These are phyloP conservation scores for Trifolium pratense DNA, from an alignment of 306 rosid genomes.

Conservation along the genomic window DNA sequence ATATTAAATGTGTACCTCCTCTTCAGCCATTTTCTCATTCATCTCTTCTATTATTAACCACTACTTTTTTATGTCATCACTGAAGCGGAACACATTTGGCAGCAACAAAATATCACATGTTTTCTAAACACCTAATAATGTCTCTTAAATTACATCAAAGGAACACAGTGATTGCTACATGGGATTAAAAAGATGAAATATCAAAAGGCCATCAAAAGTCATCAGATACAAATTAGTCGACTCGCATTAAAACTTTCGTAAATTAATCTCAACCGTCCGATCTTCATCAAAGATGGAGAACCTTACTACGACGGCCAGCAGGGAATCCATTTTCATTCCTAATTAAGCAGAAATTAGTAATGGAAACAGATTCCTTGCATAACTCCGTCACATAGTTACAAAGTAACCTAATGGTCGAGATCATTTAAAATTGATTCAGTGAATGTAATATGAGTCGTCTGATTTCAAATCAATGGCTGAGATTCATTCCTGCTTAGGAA, in stretches of 20 bases:
- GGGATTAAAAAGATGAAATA: background rate
- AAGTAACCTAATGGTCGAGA: background rate
- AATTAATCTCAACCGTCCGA: background rate
- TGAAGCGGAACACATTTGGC: slow-evolving; percentile 40
- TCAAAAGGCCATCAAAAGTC: background rate
- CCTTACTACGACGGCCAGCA: background rate
- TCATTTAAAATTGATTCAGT: background rate
- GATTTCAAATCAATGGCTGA: background rate
- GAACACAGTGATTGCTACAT: slow-evolving; percentile 39
- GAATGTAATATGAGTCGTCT: background rate
- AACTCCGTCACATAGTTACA: background rate
- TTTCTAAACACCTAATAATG: slow-evolving; percentile 34
- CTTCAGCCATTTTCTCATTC: slow-evolving; percentile 32
- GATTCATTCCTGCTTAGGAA: background rate
- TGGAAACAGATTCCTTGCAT: background rate
- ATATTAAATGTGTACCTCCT: slow-evolving; percentile 37
- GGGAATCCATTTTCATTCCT: background rate
- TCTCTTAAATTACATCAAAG: slow-evolving; percentile 25
- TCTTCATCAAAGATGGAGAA: background rate
- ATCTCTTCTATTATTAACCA: slow-evolving; percentile 29
- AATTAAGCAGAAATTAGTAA: background rate
- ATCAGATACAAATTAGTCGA: background rate
- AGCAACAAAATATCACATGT: slow-evolving; percentile 39
- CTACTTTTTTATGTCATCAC: slow-evolving; percentile 10
- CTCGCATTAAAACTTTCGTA: background rate